Percentiles rank a stretch among this genome's conserved stretches.
phyloP scores from a whole-genome alignment of 2,329 filamentous ascomycete species.

The Penicillium sp. region DNA sequence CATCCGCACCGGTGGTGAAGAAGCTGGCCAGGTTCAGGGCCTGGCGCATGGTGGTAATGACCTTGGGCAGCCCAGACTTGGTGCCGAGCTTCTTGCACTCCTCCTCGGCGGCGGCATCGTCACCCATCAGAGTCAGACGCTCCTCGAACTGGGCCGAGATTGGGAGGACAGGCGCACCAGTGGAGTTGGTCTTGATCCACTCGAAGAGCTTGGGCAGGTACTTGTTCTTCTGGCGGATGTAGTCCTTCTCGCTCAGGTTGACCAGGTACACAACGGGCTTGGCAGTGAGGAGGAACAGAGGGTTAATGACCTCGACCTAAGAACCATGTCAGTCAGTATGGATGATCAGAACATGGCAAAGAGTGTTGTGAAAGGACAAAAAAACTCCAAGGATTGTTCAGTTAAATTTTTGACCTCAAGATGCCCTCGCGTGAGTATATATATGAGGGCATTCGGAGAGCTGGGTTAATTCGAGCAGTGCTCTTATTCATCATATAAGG shows the following conservation, averaged over 20 bases:
- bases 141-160: conserved; percentile 93
- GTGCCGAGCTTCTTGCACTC: conserved; percentile 87
- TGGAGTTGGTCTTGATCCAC: conserved; percentile 89
- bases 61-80: conserved; percentile 86
- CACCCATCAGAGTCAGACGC: conserved; percentile 75
- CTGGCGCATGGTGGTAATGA: conserved; percentile 90
- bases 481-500: conserved; percentile 95
- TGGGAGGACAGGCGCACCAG: conserved; percentile 86
- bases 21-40: conserved; percentile 86
- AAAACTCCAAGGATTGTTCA: conserved; percentile 53
- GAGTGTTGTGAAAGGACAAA: conserved; percentile 17
- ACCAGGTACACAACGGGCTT: conserved; percentile 97
- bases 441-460: conserved; percentile 90
- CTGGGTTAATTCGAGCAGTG: conserved; percentile 97
- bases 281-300: conserved; percentile 87
- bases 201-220: conserved; percentile 87
- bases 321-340: conserved; percentile 22
- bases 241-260: conserved; percentile 96
- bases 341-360: conserved; percentile 17
- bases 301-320: conserved; percentile 96
- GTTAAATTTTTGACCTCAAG: conserved; percentile 79
- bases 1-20: conserved; percentile 94
- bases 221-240: conserved; percentile 99
- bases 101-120: conserved; percentile 71
- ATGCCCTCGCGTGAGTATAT: conserved; percentile 69